Percentiles rank a stretch among this genome's conserved stretches.
These are phyloP conservation scores for Alloteropsis angusta DNA, from an alignment of 202 grass and related monocot genomes.

Conservation along the genomic window DNA sequence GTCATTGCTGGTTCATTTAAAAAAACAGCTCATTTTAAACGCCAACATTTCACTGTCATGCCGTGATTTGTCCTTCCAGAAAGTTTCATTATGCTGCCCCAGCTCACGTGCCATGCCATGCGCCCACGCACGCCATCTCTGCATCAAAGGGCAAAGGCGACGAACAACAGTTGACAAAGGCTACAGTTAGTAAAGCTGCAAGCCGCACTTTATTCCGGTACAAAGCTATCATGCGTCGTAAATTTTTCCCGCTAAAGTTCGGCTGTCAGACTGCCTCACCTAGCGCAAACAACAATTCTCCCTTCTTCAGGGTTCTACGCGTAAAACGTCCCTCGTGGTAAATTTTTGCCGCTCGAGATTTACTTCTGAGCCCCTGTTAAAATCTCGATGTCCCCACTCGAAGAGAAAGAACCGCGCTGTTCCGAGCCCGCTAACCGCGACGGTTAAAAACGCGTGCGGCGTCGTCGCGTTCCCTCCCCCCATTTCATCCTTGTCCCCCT, in stretches of 20 bases:
- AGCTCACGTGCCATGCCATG: background rate
- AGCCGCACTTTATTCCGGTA: slow-evolving; percentile 6
- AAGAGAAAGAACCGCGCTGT: background rate
- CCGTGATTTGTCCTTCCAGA: background rate
- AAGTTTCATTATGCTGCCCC: background rate
- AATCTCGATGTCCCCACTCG: background rate
- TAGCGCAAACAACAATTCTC: background rate
- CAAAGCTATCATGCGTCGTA: slow-evolving; percentile 8
- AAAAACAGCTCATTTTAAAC: background rate
- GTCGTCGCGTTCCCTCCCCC: slow-evolving; percentile 37
- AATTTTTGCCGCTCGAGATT: background rate
- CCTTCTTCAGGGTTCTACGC: background rate
- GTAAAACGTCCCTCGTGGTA: background rate
- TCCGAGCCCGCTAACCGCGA: slow-evolving; percentile 23
- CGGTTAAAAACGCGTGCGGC: slow-evolving; percentile 49
- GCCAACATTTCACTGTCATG: background rate
- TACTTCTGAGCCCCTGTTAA: background rate
- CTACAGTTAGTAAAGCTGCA: slow-evolving; percentile 14
- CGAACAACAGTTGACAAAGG: background rate
- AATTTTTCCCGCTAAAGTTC: slow-evolving; percentile 15
- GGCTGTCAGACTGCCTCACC: background rate
- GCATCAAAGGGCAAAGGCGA: background rate
- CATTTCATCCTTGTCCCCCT: background rate
- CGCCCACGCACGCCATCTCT: background rate
- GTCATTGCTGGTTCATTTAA: background rate